These are phyloP conservation scores for Gomphus bonarii DNA, from an alignment of 1,284 basidiomycete species.

Conservation along the genomic window DNA sequence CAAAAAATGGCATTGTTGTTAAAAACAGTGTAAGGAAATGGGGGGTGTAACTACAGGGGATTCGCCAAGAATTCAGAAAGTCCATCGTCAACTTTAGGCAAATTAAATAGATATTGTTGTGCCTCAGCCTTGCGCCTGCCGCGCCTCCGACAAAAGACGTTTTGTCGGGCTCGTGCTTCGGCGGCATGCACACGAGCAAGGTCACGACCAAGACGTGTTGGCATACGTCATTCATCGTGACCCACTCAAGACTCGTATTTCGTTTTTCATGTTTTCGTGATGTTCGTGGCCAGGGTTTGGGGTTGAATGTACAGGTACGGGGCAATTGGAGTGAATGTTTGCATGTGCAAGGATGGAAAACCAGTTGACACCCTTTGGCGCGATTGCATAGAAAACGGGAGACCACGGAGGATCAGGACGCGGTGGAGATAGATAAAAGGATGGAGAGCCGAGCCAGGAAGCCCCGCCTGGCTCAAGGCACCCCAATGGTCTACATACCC, in stretches of 20 bases:
- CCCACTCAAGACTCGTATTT: neutral
- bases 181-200: neutral
- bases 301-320: neutral
- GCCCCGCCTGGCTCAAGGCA: neutral
- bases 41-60: neutral
- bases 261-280: neutral
- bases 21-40: neutral
- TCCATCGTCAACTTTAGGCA: too few species aligned
- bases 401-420: neutral
- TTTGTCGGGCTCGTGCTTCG: neutral
- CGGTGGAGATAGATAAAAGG: neutral
- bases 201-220: neutral
- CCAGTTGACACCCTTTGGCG: neutral
- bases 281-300: neutral
- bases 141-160: neutral
- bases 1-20: neutral
- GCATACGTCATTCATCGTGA: neutral
- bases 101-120: neutral
- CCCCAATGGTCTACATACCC: neutral
- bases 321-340: neutral
- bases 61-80: neutral
- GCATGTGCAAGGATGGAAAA: neutral
- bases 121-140: neutral
- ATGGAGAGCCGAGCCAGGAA: neutral
- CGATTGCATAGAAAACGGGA: neutral